Percentiles rank a stretch among this genome's conserved stretches.
These are phyloP conservation scores for Macrophomina pseudophaseolina DNA, from an alignment of 2,329 filamentous ascomycete genomes.

Conservation along the genomic window DNA sequence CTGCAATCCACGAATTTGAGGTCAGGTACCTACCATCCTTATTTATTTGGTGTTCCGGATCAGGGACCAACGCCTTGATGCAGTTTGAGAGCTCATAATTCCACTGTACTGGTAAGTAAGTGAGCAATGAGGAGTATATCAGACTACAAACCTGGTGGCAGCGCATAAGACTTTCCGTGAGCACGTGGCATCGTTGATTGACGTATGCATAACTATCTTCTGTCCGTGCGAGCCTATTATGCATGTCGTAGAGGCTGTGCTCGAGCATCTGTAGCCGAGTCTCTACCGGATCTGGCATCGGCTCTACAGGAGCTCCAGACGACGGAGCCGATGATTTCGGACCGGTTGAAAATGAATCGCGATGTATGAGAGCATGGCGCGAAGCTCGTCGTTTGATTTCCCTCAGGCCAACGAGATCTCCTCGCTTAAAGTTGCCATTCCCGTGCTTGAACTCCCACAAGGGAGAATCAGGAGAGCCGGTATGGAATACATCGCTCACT, in stretches of 20 bases:
- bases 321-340: constrained; percentile 77
- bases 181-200: constrained; percentile 78
- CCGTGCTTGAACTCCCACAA: constrained; percentile 99
- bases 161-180: constrained; percentile 79
- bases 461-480: constrained; percentile 87
- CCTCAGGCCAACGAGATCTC: constrained; percentile 85
- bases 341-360: constrained; percentile 78
- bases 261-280: constrained; percentile 76
- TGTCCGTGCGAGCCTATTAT: constrained; percentile 74
- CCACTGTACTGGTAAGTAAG: constrained; percentile 59
- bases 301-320: constrained; percentile 82
- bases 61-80: constrained; percentile 74
- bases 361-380: constrained; percentile 88
- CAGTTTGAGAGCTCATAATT: constrained; percentile 83
- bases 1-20: background rate
- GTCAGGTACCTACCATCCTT: constrained; percentile 71
- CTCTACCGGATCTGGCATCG: constrained; percentile 80
- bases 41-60: constrained; percentile 76
- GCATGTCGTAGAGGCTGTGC: constrained; percentile 81
- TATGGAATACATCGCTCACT: constrained; percentile 99
- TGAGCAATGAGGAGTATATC: background rate
- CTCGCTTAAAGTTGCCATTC: constrained; percentile 94
- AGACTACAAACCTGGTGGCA: constrained; percentile 64
- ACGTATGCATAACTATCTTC: constrained; percentile 84
- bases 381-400: constrained; percentile 97